Base-by-base conservation (phyloP, 1,284 basidiomycete species). In the Peniophora sp. region DNA sequence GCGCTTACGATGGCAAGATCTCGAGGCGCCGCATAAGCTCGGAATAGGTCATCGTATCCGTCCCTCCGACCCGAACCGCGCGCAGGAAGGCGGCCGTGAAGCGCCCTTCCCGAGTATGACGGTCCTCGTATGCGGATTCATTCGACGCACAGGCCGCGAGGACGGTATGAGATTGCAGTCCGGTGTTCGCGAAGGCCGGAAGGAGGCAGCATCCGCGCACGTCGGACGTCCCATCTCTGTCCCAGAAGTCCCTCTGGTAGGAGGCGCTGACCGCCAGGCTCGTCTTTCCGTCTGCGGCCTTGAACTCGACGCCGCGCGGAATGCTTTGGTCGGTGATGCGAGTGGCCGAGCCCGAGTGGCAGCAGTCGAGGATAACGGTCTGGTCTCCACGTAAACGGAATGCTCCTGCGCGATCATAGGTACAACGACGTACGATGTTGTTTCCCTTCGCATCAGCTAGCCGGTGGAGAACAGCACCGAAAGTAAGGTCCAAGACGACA, bases 311-410 rank as follows among this genome's bases (percentile, higher is more conserved):
- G 5, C 27, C 27, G 27, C 27, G 27, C 27, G 27, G 27, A 12
- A 32, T 32, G 12, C 27, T 32, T 5, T 6, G 12, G 27, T 3
- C 17, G 24, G 2, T 37, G 24, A 49, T 49, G 15, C 15, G 58
- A 34, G 65, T 57, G 5, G 68, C 65, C 5, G 61, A 45, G 10
- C 43, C 68, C 11, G 69, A 68, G 51, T 62, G 61, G 52, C 70
- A 70, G 45, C 67, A 69, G 52, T 71, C 69, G n/a, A 72, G 55
- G 34, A 72, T 68, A 12, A 70, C 55, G 10, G 68, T 70, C 68
- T 69, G 35, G n/a, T n/a, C n/a, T 14, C 9, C 3, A 17, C 43
- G 50, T 47, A 44, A 34, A 41, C 36, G 23, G 9, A n/a, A 37
- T 18, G 3, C 50, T 18, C 5, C n/a, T 5, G 43, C 8, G 18